These are phyloP conservation scores for Rhynchospora pubera DNA, from an alignment of 176 grass and related monocot species.

Conservation along the genomic window DNA sequence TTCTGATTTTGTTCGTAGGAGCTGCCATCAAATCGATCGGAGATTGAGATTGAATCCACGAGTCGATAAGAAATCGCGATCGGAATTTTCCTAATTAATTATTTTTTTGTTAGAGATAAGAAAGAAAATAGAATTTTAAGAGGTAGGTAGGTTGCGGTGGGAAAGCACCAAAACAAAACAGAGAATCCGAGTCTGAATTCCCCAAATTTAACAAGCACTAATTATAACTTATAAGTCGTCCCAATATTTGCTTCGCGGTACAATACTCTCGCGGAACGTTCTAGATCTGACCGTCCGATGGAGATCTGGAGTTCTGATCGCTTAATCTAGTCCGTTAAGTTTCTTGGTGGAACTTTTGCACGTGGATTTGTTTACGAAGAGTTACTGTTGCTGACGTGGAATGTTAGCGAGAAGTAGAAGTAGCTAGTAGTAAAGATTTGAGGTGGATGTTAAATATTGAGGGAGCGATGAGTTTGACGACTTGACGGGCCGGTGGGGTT, in stretches of 20 bases:
- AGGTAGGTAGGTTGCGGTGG: conserved; percentile 6
- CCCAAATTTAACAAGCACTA: conserved; percentile 5
- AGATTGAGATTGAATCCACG: not conserved
- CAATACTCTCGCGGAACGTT: not conserved
- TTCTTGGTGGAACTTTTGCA: not conserved
- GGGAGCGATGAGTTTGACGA: not conserved
- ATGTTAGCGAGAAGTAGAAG: not conserved
- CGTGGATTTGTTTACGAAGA: not conserved
- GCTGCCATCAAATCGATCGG: conserved; percentile 30
- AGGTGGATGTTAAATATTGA: not conserved
- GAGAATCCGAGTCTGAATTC: not conserved
- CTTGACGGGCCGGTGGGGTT: conserved; percentile 5
- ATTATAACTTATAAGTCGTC: conserved; percentile 2
- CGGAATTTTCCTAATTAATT: not conserved
- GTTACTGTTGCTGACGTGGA: not conserved
- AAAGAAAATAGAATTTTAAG: conserved; percentile 5
- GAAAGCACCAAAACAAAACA: not conserved
- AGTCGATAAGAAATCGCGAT: not conserved
- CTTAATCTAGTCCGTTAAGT: not conserved
- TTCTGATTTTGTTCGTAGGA: conserved; percentile 40
- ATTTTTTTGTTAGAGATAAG: not conserved
- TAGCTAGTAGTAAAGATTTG: not conserved
- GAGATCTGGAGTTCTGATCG: not conserved
- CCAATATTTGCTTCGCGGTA: not conserved
- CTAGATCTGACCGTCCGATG: conserved; percentile 3